Evolutionary conservation across 139 green algal species (phyloP).

Genomic region (Gonium pectorale): DNA sequence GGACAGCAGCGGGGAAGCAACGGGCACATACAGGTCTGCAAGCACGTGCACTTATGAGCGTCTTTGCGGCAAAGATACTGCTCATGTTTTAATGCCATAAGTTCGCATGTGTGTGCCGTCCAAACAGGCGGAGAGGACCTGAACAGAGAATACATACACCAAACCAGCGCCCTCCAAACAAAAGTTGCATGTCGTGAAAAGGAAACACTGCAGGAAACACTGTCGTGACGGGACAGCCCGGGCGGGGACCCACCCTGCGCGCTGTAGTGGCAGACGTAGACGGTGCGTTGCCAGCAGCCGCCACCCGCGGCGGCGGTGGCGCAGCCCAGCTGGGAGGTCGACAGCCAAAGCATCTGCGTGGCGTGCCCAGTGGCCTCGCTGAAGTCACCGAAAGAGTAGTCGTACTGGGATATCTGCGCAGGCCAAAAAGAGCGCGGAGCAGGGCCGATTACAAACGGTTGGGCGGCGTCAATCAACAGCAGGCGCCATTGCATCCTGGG

Average conservation of each 20-base stretch:
- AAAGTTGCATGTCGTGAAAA: background rate
- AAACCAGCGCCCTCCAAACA: background rate
- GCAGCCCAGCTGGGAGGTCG: constrained; percentile 8
- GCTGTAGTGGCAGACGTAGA: constrained; percentile 46
- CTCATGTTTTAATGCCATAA: background rate
- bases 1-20: background rate
- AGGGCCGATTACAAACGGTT: too few species aligned
- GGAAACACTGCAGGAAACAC: background rate
- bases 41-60: background rate
- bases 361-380: constrained; percentile 23
- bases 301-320: background rate
- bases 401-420: background rate
- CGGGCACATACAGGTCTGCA: background rate
- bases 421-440: background rate
- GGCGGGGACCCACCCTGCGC: background rate
- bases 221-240: background rate
- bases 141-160: background rate
- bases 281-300: background rate
- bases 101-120: background rate
- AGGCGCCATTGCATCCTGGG: too few species aligned
- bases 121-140: background rate
- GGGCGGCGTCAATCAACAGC: too few species aligned
- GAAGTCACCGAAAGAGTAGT: background rate
- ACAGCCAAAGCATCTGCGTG: constrained; percentile 36
- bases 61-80: background rate